Base-by-base conservation (phyloP, 768 basidiomycete species). In the Udeniomyces megalosporus region DNA sequence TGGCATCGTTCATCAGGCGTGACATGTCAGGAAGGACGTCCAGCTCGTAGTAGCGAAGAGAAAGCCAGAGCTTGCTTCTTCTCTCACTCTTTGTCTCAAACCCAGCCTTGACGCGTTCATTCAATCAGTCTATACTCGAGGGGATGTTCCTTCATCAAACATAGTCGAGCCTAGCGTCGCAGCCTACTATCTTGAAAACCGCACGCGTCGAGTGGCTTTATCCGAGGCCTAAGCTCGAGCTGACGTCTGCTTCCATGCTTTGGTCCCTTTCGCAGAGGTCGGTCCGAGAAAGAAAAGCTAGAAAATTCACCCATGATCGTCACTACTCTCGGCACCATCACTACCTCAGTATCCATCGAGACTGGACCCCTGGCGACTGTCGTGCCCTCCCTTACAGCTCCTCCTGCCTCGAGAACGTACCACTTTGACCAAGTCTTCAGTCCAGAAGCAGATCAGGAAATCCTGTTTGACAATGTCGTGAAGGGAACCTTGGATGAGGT, bases 371-470 rank as follows among this genome's bases (percentile, higher is more conserved):
- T 70, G 14, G 70, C 71, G 0, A 68, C 73, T 4, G 26, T 66
- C 70, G 12, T 74, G 69, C 69, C 69, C n/a, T 66, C 68, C 20
- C 66, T 62, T 35, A 56, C 55, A n/a, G 48, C 58, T 0, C 44
- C 58, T 3, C 46, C 58, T 11, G 45, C 58, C 20, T 54, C 70
- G 24, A 71, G 71, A 64, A 93, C 88, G 2, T 99, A 96, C 73
- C 84, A 87, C 3, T 99, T 95, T 72, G 92, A 96, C 74, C 77
- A 86, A 29, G 95, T 95, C 7, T 96, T 95, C 76, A 93, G 95
- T 2, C 90, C 92, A 22, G 91, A 95, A 72, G 92, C 92, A 26
- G 90, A 93, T 71, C 95, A 99, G 71, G 83, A 86, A 24, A 80
- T 88, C 80, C 80, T 99, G 12, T 99, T 93, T 72, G 82, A 88